A percentile compares a stretch with the other conserved stretches of the same genome.
Evolutionary conservation across 176 grass and related monocot species (phyloP).

Genomic region (Cymbopogon citratus): DNA sequence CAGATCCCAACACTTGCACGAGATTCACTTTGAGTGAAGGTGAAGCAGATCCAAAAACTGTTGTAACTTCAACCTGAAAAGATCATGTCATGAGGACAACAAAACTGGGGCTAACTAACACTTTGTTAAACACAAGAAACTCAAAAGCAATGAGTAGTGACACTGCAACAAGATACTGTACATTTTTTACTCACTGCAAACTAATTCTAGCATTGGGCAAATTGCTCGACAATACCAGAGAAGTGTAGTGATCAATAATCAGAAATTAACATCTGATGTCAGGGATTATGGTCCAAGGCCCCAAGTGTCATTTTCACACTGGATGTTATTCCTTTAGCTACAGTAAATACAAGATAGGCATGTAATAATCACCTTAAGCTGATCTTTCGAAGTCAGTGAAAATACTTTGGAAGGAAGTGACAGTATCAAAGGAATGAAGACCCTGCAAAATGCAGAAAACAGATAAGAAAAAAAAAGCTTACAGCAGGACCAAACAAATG

Average conservation of each 20-base stretch:
- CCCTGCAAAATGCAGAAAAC: constrained; percentile 44
- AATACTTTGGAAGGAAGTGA: constrained; percentile 87
- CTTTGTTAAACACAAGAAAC: not conserved
- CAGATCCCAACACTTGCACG: constrained; percentile 55
- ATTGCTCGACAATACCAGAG: not conserved
- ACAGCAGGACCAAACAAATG: not conserved
- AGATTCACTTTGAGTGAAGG: constrained; percentile 74
- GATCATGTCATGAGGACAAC: not conserved
- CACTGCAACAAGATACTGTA: not conserved
- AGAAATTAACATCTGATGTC: not conserved
- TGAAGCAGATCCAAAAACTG: constrained; percentile 77
- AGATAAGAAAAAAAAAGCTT: not conserved
- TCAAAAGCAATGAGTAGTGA: not conserved
- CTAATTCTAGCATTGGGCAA: not conserved
- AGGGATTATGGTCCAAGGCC: not conserved
- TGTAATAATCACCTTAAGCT: constrained; percentile 69
- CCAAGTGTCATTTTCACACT: not conserved
- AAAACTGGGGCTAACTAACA: not conserved
- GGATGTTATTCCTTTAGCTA: not conserved
- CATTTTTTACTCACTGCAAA: not conserved
- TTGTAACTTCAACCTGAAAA: constrained; percentile 94
- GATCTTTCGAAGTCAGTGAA: constrained; percentile 85
- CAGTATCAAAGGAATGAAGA: constrained; percentile 80
- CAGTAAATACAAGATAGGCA: not conserved
- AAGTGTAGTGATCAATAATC: not conserved